Evolutionary conservation across 179 eudicot species (phyloP).

Genomic region (Heliamphora pulchella): DNA sequence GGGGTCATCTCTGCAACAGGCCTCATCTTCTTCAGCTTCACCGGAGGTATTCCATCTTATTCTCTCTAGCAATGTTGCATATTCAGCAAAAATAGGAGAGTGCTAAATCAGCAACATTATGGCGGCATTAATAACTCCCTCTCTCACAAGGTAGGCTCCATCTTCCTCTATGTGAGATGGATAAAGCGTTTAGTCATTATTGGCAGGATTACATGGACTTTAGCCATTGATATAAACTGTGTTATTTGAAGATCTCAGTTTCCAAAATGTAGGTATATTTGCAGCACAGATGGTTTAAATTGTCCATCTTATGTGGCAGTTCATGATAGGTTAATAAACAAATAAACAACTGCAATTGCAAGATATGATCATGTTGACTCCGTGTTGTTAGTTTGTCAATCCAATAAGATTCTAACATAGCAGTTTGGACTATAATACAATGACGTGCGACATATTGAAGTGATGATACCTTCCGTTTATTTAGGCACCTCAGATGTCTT

Average conservation of each 20-base stretch:
- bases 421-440: not conserved
- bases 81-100: not conserved
- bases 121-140: not conserved
- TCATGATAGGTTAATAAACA: no score
- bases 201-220: not conserved
- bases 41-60: constrained; percentile 14
- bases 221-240: not conserved
- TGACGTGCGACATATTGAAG: not conserved
- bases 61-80: not conserved
- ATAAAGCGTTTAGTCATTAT: not conserved
- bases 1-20: constrained; percentile 16
- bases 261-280: no score
- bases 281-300: no score
- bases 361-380: not conserved
- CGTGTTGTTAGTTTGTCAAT: not conserved
- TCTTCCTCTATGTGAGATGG: not conserved
- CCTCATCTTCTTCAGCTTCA: constrained; percentile 18
- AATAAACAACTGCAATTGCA: not conserved
- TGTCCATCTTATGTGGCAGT: no score
- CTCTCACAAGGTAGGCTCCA: not conserved
- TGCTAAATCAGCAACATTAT: not conserved
- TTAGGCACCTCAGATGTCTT: no score
- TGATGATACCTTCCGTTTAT: not conserved
- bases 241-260: not conserved
- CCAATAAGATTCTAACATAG: not conserved